phyloP scores from a whole-genome alignment of 164 flowering plant species.

The Liquidambar formosana region DNA sequence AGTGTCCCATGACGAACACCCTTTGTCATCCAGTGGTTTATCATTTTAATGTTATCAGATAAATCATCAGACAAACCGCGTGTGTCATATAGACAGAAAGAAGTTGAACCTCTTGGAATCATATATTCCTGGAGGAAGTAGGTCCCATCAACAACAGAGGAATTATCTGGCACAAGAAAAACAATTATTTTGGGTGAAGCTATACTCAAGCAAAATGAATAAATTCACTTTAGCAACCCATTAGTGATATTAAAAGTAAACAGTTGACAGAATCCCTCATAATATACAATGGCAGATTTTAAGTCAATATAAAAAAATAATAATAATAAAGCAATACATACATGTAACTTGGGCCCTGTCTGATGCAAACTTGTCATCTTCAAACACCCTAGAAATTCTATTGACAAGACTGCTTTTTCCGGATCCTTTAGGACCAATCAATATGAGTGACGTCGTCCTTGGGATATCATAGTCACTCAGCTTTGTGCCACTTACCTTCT shows the following conservation, averaged over 20 bases:
- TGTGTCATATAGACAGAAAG: constrained; percentile 79
- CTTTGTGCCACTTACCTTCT: constrained; percentile 40
- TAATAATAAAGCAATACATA: constrained; percentile 20
- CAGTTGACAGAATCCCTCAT: no score
- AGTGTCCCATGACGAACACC: constrained; percentile 73
- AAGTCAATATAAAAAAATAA: neutral
- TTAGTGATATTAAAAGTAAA: no score
- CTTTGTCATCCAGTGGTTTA: constrained; percentile 62
- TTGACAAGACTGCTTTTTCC: constrained; percentile 91
- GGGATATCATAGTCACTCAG: constrained; percentile 53
- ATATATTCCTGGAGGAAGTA: constrained; percentile 67
- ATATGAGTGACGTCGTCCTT: constrained; percentile 49
- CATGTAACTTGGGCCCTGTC: constrained; percentile 83
- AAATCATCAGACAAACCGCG: constrained; percentile 54
- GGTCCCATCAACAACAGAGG: constrained; percentile 63
- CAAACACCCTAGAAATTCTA: constrained; percentile 62
- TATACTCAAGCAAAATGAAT: no score
- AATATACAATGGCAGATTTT: no score
- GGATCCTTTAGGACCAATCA: constrained; percentile 77
- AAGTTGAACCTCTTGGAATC: constrained; percentile 62
- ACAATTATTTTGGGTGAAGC: no score
- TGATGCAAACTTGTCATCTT: constrained; percentile 50
- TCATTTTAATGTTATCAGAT: constrained; percentile 44
- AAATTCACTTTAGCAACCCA: no score
- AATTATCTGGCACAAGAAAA: constrained; percentile 42